Percentiles rank a stretch among this genome's conserved stretches.
Conservation (phyloP, 768 basidiomycete genomes). For the Tubosaeta brunneosetosa region DNA sequence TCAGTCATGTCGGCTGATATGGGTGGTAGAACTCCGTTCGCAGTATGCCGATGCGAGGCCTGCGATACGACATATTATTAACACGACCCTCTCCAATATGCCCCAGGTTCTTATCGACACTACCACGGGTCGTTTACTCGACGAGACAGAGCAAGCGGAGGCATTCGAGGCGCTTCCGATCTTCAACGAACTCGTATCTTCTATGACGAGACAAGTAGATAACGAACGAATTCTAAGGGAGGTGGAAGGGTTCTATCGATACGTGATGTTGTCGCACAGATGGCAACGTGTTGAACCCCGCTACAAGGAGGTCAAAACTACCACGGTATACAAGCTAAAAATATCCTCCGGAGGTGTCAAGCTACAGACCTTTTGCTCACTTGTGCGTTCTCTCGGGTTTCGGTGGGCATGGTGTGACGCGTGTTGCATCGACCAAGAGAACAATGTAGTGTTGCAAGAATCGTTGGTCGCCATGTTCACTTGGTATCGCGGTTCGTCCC, state of each 20-base stretch:
- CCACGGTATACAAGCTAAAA: slow-evolving; percentile 4
- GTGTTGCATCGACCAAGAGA: slow-evolving; percentile 2
- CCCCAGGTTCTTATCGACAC: slow-evolving; percentile 1
- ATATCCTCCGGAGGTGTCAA: slow-evolving; percentile 2
- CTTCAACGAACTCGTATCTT: background rate
- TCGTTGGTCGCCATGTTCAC: slow-evolving; percentile 14
- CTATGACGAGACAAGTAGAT: background rate
- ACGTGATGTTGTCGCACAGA: slow-evolving; percentile 5
- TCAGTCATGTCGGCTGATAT: background rate
- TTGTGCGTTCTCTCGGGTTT: slow-evolving; percentile 1
- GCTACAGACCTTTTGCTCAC: slow-evolving; percentile 3
- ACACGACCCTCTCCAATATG: background rate
- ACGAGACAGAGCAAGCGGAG: background rate
- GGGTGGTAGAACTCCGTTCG: background rate
- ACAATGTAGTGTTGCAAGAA: slow-evolving; percentile 6
- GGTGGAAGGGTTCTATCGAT: background rate
- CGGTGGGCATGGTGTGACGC: slow-evolving; percentile 17
- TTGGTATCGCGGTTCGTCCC: slow-evolving; percentile 6
- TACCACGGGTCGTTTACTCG: background rate
- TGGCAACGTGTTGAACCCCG: background rate
- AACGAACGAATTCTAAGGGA: background rate
- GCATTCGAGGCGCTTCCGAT: background rate
- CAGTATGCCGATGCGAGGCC: background rate
- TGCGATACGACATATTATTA: background rate
- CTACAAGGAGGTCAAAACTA: background rate